Conservation (phyloP, 805 yeast genomes). For the Monosporozyma unispora region DNA sequence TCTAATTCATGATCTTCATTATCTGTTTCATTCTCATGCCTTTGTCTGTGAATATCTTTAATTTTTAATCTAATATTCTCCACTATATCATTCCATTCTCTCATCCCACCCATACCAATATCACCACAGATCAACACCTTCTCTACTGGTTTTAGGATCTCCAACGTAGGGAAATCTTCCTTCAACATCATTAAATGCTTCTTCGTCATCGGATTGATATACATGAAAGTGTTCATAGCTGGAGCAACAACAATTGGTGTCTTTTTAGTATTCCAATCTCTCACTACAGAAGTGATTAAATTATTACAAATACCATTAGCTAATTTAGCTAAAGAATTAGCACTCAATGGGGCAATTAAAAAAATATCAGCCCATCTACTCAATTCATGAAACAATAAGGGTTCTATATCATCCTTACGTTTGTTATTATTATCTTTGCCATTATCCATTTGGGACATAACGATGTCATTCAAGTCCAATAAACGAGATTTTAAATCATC, state of each 20-base stretch:
- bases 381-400: slow-evolving; percentile 68
- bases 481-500: slow-evolving; percentile 43
- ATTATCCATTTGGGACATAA: slow-evolving; percentile 12
- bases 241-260: slow-evolving; percentile 72
- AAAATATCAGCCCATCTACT: slow-evolving; percentile 81
- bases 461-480: slow-evolving; percentile 1
- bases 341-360: slow-evolving; percentile 68
- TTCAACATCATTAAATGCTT: slow-evolving; percentile 52
- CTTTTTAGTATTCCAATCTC: slow-evolving; percentile 65
- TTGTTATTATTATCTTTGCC: slow-evolving; percentile 9
- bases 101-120: slow-evolving; percentile 88
- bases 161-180: slow-evolving; percentile 70
- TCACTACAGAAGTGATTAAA: slow-evolving; percentile 58
- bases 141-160: slow-evolving; percentile 69
- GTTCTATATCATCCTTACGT: slow-evolving; percentile 36
- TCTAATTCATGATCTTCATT: slow-evolving; percentile 20
- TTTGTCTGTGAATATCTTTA: slow-evolving; percentile 18
- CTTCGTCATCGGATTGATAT: slow-evolving; percentile 70
- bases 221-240: slow-evolving; percentile 81
- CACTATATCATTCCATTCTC: slow-evolving; percentile 78
- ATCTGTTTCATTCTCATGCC: slow-evolving; percentile 29
- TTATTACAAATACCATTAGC: slow-evolving; percentile 74
- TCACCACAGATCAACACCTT: slow-evolving; percentile 76
- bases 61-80: slow-evolving; percentile 41
- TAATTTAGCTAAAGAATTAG: slow-evolving; percentile 68